Evolutionary conservation across 805 yeast species (phyloP), one percentile per base, ranked within the genome.

Genomic region (Monosporozyma siamensis): DNA sequence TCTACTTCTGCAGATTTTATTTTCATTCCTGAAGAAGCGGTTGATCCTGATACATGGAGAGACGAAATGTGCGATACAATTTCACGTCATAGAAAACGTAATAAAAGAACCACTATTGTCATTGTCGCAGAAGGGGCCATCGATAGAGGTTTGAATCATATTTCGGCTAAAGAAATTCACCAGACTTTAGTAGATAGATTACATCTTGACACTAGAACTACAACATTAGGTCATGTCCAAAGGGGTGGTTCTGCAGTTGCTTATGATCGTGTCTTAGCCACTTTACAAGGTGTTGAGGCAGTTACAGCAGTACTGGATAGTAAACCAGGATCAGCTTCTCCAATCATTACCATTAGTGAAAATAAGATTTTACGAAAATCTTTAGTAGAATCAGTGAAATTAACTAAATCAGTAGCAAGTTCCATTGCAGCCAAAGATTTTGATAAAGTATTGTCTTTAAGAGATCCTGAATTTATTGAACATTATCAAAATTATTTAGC

Each of bases 111-210:
- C 56, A 80, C 90, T 15, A 82, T 78, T 25, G 88, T 83, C 20
- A 75, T 83, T 53, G 88, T 83, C 31, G 88, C 92, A 14, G 94
- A 83, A 63, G 94, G 94, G 54, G 94, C 94, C 37, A 76, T 82
- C 45, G 78, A 77, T 44, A 72, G 72, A 46, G 82, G 80, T 48
- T 67, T 82, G 52, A 74, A 75, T 32, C 86, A 84, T 36, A 78
- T 83, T 44, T 67, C 82, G 3, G 67, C 84, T 18, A 70, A 75
- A 37, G 77, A 79, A 44, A 90, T 83, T 21, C 75, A 74, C 52
- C 67, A 77, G 15, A 84, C 78, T 9, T 67, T 83, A 47, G 85
- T 78, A 11, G 74, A 70, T 36, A 74, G 71, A 48, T 63, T 82
- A 45, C 85, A 86, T 4, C 64, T 83, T 41, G 94, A 83, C 57